phyloP scores from a whole-genome alignment of 1,284 basidiomycete genomes.

The Boletus holoroseus region DNA sequence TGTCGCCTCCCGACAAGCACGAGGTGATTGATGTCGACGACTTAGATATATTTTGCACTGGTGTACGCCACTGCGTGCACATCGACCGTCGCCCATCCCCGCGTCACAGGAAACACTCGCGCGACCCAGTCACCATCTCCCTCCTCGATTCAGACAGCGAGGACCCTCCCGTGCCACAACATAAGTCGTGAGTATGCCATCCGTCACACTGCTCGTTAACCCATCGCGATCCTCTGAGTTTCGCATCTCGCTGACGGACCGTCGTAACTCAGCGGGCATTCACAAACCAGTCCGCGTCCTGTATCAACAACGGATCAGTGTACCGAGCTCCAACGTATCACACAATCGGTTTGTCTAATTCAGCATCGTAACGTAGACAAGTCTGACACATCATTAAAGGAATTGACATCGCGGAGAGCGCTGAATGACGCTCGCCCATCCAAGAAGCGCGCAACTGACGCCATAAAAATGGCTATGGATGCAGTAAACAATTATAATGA shows the following conservation, averaged over 20 bases:
- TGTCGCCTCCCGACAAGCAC: constrained; percentile 5
- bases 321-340: constrained; percentile 28
- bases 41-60: constrained; percentile 20
- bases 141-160: constrained; percentile 23
- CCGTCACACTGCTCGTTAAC: background rate
- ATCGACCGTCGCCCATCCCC: constrained; percentile 17
- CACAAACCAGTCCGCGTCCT: background rate
- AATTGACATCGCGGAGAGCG: constrained; percentile 19
- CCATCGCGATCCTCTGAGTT: background rate
- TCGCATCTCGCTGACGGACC: background rate
- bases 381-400: constrained; percentile 21
- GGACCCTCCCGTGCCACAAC: background rate
- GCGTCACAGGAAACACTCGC: constrained; percentile 9
- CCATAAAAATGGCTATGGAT: constrained; percentile 17
- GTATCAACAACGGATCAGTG: background rate
- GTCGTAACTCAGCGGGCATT: background rate
- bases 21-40: constrained; percentile 31
- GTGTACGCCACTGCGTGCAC: constrained; percentile 17
- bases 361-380: background rate
- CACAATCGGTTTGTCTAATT: constrained; percentile 19
- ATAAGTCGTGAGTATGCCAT: constrained; percentile 13
- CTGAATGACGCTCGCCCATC: constrained; percentile 7
- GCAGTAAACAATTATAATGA: constrained; percentile 4
- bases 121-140: constrained; percentile 9
- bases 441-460: constrained; percentile 24